Percentiles rank a stretch among this genome's conserved stretches.
Evolutionary conservation across 495 filamentous ascomycete species (phyloP).

Genomic region (Pseudomonodictys pantanalensis): DNA sequence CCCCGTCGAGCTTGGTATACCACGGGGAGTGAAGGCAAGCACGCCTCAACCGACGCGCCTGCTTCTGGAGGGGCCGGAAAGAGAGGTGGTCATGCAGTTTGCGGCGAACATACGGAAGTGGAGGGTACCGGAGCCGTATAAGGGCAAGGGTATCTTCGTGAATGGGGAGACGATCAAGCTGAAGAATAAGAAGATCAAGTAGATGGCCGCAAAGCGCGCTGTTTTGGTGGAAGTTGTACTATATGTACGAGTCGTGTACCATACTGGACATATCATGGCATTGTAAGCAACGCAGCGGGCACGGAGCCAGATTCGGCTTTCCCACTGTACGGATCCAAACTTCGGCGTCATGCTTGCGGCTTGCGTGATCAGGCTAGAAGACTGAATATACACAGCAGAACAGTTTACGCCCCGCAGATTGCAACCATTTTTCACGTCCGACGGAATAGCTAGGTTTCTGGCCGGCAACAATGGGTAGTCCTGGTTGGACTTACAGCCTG

Average conservation of each 20-base stretch:
- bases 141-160: constrained; percentile 98
- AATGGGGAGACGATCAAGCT: constrained; percentile 96
- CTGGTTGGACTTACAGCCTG: too few species aligned
- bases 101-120: constrained; percentile 84
- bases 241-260: constrained; percentile 1
- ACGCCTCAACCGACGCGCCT: constrained; percentile 93
- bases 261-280: too few species aligned
- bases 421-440: too few species aligned
- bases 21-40: constrained; percentile 78
- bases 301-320: too few species aligned
- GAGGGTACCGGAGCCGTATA: constrained; percentile 94
- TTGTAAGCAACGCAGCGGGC: too few species aligned
- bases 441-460: too few species aligned
- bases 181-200: constrained; percentile 99
- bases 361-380: too few species aligned
- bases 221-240: neutral
- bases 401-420: too few species aligned
- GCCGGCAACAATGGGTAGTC: too few species aligned
- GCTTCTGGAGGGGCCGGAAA: constrained; percentile 81
- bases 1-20: constrained; percentile 83
- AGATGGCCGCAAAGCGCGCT: constrained; percentile 41
- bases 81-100: constrained; percentile 81
- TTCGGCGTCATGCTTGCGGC: too few species aligned
- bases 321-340: too few species aligned
- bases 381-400: too few species aligned